Conservation (phyloP, 1,284 basidiomycete species). For the Ustilago shanxiensis region DNA sequence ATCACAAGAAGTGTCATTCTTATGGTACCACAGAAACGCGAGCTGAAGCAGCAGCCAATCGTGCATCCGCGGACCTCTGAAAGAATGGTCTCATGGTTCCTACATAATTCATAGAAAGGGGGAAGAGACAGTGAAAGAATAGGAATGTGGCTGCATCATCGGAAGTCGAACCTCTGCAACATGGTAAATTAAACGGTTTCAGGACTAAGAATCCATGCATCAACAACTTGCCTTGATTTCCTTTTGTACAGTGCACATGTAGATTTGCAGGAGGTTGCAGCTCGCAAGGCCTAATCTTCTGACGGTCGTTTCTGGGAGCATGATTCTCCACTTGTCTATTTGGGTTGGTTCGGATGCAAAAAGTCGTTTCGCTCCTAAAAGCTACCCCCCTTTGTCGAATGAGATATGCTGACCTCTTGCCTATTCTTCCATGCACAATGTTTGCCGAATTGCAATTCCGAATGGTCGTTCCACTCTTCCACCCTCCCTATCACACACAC, state of each 20-base stretch:
- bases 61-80: neutral
- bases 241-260: neutral
- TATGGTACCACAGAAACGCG: neutral
- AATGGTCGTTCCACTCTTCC: neutral
- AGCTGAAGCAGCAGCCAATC: neutral
- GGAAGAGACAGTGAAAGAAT: neutral
- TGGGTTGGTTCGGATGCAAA: neutral
- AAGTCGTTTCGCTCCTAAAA: neutral
- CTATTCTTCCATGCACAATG: neutral
- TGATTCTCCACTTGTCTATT: neutral
- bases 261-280: neutral
- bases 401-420: constrained; percentile 3
- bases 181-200: constrained; percentile 2
- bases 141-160: neutral
- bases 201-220: neutral
- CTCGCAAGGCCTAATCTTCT: neutral
- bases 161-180: neutral
- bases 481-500: too few species aligned
- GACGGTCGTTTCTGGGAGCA: neutral
- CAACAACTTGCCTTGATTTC: neutral
- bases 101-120: neutral
- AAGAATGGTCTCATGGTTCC: neutral
- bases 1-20: neutral
- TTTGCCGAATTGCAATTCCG: constrained; percentile 1
- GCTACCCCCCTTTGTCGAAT: neutral